Percentiles rank a stretch among this genome's conserved stretches.
Evolutionary conservation across 176 grass and related monocot species (phyloP).

Genomic region (Avena atlantica): DNA sequence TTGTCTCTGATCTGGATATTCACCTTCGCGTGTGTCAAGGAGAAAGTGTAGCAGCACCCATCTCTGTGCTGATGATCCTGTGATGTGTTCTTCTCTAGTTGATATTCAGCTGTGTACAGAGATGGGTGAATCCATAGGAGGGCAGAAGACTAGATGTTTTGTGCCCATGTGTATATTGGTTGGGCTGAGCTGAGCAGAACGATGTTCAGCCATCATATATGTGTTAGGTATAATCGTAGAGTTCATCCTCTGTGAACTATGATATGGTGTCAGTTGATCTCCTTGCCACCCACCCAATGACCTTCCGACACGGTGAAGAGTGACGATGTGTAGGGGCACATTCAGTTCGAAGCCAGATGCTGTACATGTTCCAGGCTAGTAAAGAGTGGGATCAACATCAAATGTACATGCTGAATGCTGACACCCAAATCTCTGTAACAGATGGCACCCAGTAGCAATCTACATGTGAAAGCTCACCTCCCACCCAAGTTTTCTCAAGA

Average conservation of each 20-base stretch:
- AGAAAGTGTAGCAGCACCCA: constrained; percentile 41
- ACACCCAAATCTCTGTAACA: not conserved
- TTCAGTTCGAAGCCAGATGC: not conserved
- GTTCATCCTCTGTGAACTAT: constrained; percentile 36
- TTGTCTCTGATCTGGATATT: constrained; percentile 61
- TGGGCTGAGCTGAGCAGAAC: constrained; percentile 29
- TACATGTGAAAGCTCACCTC: not conserved
- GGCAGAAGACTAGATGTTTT: constrained; percentile 44
- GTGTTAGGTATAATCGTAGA: constrained; percentile 35
- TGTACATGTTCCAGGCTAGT: not conserved
- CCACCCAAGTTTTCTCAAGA: not conserved
- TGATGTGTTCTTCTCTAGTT: not conserved
- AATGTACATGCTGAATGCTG: not conserved
- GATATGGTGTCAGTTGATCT: constrained; percentile 8
- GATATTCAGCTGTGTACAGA: constrained; percentile 44
- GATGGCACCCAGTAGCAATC: no score
- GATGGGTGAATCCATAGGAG: constrained; percentile 21
- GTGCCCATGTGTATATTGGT: not conserved
- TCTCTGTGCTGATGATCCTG: not conserved
- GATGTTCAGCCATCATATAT: constrained; percentile 23
- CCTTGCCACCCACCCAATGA: not conserved
- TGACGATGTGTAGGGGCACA: not conserved
- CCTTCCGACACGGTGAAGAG: not conserved
- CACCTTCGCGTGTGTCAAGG: constrained; percentile 57
- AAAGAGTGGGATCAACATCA: not conserved